Conservation (phyloP, 2,329 filamentous ascomycete genomes). For the Paraphoma sp. region DNA sequence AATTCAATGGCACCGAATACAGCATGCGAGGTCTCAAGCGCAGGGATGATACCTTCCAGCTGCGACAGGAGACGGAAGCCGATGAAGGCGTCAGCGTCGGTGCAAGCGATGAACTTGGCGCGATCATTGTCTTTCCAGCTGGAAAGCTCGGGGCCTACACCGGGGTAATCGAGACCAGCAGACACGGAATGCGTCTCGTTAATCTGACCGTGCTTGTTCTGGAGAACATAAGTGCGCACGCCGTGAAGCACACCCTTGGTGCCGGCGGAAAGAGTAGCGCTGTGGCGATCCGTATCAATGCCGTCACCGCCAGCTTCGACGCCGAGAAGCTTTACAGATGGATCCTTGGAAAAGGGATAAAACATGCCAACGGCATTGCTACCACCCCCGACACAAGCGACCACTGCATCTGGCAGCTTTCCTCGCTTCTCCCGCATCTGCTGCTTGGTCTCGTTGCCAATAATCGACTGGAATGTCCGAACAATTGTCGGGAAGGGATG, state of each 20-base stretch:
- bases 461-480: slow-evolving; percentile 95
- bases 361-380: slow-evolving; percentile 98
- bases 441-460: slow-evolving; percentile 90
- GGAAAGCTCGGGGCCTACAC: slow-evolving; percentile 90
- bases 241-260: slow-evolving; percentile 94
- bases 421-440: slow-evolving; percentile 86
- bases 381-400: slow-evolving; percentile 95
- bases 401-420: slow-evolving; percentile 92
- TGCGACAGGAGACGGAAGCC: slow-evolving; percentile 86
- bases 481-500: slow-evolving; percentile 99
- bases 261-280: slow-evolving; percentile 85
- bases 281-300: slow-evolving; percentile 82
- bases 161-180: slow-evolving; percentile 94
- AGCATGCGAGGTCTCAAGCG: slow-evolving; percentile 91
- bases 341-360: slow-evolving; percentile 89
- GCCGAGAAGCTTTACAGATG: slow-evolving; percentile 84
- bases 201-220: slow-evolving; percentile 92
- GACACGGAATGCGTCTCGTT: slow-evolving; percentile 95
- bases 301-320: slow-evolving; percentile 97
- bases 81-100: slow-evolving; percentile 86
- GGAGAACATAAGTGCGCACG: slow-evolving; percentile 93
- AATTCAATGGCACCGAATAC: slow-evolving; percentile 88
- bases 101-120: slow-evolving; percentile 88
- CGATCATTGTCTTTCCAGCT: slow-evolving; percentile 90
- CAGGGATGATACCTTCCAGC: slow-evolving; percentile 95